Base-by-base conservation (phyloP, 106 monocot genomes). In the Apostasia ramifera region DNA sequence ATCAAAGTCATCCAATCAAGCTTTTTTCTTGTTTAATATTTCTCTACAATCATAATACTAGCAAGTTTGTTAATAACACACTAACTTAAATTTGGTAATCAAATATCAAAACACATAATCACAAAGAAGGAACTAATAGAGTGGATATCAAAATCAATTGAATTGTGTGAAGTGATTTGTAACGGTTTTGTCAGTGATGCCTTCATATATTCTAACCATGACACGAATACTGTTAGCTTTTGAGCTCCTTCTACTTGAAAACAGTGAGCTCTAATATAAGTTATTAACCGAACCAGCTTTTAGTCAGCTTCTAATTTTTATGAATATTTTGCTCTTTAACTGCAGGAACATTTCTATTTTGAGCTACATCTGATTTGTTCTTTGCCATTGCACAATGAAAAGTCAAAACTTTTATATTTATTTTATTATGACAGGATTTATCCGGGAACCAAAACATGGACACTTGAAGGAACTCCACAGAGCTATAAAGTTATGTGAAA, bases 391-490 rank as follows among this genome's bases (percentile, higher is more conserved):
- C 50, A 56, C 15, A 6, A 42, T 47, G 11, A 1, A 48, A 54
- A 49, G 0, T 14, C 3, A 8, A 3, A 47, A 64, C 14, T 38
- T 39, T 46, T 47, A 2, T 55, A 44, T 14, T 54, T 47, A 3
- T 76, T 52, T 40, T 6, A 66, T 69, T 78, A 64, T 71, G 39
- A 4, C 76, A 97, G 95, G 95, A 47, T 62, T 86, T 6, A 53
- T 74, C 13, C 84, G 95, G 53, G 95, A 97, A 75, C 95, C 95
- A 65, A 97, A 97, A 71, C 86, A 92, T 62, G 84, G 95, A 14
- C 95, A 97, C 76, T 78, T 97, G 40, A 97, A 74, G 75, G 92
- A 92, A 72, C 84, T 97, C 13, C 91, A 97, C 75, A 84, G 52
- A 70, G 84, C 95, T 11, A 87, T 97, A 62, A 97, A 97, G 55